These are phyloP conservation scores for Epichloe brachyelytri DNA, from an alignment of 2,329 filamentous ascomycete genomes.

Conservation along the genomic window DNA sequence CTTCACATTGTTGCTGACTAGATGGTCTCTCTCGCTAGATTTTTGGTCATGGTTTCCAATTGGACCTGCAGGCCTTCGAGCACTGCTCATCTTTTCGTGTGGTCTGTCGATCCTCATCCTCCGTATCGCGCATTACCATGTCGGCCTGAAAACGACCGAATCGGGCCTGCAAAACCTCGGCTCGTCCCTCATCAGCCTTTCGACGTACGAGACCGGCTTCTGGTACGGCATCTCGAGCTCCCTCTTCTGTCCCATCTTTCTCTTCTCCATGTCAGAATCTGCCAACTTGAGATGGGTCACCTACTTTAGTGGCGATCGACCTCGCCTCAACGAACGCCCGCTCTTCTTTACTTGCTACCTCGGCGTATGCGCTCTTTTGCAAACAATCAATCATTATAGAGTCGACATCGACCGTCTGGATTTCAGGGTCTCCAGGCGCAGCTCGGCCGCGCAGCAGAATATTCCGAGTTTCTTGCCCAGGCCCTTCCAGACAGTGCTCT, in stretches of 20 bases:
- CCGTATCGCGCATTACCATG: conserved; percentile 72
- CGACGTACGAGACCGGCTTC: conserved; percentile 55
- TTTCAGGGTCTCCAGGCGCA: conserved; percentile 16
- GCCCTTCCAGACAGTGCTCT: conserved; percentile 22
- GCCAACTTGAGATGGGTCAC: conserved; percentile 63
- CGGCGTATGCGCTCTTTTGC: conserved; percentile 52
- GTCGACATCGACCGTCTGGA: conserved; percentile 58
- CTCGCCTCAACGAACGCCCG: conserved; percentile 72
- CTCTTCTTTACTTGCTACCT: conserved; percentile 68
- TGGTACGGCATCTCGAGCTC: conserved; percentile 71
- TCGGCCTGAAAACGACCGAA: conserved; percentile 57
- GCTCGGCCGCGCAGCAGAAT: conserved; percentile 11
- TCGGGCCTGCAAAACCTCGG: conserved; percentile 54
- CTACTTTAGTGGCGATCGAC: conserved; percentile 55
- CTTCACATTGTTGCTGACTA: neutral
- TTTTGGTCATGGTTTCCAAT: conserved; percentile 83
- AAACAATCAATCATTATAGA: conserved; percentile 57
- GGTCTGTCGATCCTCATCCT: conserved; percentile 70
- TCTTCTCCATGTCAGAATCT: conserved; percentile 51
- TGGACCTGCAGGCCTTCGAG: conserved; percentile 60
- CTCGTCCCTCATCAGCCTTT: conserved; percentile 41
- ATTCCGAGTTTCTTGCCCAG: conserved; percentile 13
- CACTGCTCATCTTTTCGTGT: conserved; percentile 62
- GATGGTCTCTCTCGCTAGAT: conserved; percentile 30
- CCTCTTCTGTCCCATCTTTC: conserved; percentile 69